Evolutionary conservation across 2,329 filamentous ascomycete genomes (phyloP).

Genomic region (Pyricularia grisea): DNA sequence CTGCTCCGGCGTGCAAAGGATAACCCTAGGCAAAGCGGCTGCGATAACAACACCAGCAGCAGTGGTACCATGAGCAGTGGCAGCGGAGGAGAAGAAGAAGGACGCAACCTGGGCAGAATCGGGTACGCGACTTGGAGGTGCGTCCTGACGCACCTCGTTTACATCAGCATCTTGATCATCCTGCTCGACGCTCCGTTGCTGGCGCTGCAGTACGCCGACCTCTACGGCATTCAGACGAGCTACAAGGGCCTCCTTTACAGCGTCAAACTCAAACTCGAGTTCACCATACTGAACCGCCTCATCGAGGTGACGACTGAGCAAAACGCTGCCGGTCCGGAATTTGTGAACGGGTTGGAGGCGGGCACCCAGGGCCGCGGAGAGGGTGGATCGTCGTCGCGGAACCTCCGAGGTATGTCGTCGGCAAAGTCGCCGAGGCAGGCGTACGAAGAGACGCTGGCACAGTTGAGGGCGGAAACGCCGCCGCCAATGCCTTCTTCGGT

Average conservation of each 20-base stretch:
- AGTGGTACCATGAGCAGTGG: no score
- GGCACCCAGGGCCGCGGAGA: no score
- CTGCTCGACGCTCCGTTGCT: slow-evolving; percentile 25
- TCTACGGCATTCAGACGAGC: slow-evolving; percentile 22
- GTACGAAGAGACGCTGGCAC: neutral
- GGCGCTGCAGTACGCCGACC: slow-evolving; percentile 20
- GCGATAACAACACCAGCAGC: neutral
- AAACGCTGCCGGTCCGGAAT: neutral
- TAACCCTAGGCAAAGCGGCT: neutral
- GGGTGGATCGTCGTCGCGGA: neutral
- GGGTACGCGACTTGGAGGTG: slow-evolving; percentile 21
- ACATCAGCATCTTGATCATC: slow-evolving; percentile 32
- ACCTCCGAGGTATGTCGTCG: neutral
- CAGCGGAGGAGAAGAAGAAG: neutral
- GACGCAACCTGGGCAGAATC: slow-evolving; percentile 16
- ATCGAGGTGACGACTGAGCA: slow-evolving; percentile 13
- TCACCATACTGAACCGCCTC: slow-evolving; percentile 23
- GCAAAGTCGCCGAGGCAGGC: neutral
- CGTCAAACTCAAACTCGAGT: slow-evolving; percentile 26
- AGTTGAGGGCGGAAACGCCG: neutral
- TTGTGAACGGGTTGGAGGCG: neutral
- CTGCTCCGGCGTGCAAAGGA: slow-evolving; percentile 31
- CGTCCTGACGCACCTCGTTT: slow-evolving; percentile 37
- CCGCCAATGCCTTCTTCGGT: neutral
- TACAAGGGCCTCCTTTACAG: slow-evolving; percentile 25